Conservation (phyloP, 1,139 yeast species). For the Scheffersomyces stambukii region DNA sequence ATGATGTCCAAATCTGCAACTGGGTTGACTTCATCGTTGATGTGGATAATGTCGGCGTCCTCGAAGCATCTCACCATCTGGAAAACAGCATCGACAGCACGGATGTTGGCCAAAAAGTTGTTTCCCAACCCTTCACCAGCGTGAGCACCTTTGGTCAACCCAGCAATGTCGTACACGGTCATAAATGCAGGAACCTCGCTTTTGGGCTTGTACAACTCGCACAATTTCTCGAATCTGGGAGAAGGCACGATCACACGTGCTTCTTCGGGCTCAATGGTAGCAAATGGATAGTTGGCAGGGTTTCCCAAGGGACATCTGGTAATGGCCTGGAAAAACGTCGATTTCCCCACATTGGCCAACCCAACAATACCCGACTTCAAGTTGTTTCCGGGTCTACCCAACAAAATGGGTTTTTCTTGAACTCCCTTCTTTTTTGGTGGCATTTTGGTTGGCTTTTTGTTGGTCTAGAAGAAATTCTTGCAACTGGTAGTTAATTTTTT, state of each 20-base stretch:
- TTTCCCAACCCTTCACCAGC: constrained; percentile 98
- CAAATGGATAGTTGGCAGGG: constrained; percentile 98
- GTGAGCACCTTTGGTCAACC: constrained; percentile 95
- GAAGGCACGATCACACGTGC: constrained; percentile 97
- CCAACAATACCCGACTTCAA: constrained; percentile 97
- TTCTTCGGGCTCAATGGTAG: constrained; percentile 98
- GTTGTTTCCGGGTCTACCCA: constrained; percentile 98
- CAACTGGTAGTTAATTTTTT: too few relatives aligned
- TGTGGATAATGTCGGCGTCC: constrained; percentile 96
- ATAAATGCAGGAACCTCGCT: constrained; percentile 89
- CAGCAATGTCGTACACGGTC: constrained; percentile 96
- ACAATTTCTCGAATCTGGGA: constrained; percentile 74
- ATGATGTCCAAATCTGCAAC: constrained; percentile 92
- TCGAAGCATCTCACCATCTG: constrained; percentile 98
- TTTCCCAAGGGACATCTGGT: constrained; percentile 92
- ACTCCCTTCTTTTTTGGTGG: constrained; percentile 89
- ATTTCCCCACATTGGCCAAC: constrained; percentile 94
- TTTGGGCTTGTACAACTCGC: constrained; percentile 73
- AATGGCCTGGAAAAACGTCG: constrained; percentile 84
- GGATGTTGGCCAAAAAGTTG: constrained; percentile 93
- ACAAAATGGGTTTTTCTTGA: constrained; percentile 81
- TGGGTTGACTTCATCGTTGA: constrained; percentile 97
- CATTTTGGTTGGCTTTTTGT: constrained; percentile 42
- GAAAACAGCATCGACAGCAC: constrained; percentile 97
- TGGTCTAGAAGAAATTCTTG: too few relatives aligned